phyloP scores from a whole-genome alignment of 345 rosid genomes.

The Acer negundo region DNA sequence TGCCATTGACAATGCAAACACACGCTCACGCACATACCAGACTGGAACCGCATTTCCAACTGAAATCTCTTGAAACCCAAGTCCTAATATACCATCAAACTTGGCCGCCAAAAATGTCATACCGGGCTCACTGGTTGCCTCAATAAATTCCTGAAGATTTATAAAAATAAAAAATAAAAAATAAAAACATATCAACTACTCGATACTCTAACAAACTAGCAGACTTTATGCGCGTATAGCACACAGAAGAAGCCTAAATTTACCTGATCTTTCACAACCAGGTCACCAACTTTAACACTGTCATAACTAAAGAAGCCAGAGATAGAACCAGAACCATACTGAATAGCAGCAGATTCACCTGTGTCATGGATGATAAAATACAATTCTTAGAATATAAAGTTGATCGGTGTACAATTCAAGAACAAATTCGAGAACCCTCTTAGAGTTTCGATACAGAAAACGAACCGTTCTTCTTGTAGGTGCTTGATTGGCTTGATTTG shows the following conservation, averaged over 20 bases:
- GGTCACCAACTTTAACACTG: conserved; percentile 68
- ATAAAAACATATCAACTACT: conserved; percentile 2
- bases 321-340: conserved; percentile 85
- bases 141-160: conserved; percentile 75
- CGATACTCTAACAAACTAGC: conserved; percentile 1
- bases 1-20: background rate
- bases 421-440: background rate
- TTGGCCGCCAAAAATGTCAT: conserved; percentile 77
- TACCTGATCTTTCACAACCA: conserved; percentile 79
- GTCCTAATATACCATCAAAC: conserved; percentile 97
- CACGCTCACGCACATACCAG: conserved; percentile 49
- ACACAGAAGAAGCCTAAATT: background rate
- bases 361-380: conserved; percentile 15
- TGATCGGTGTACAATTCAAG: background rate
- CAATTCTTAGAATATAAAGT: background rate
- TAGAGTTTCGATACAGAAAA: conserved; percentile 19
- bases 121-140: conserved; percentile 93
- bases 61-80: conserved; percentile 89
- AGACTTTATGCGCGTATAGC: background rate
- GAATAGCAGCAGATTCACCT: conserved; percentile 84
- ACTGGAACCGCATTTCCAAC: conserved; percentile 81
- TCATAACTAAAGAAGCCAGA: conserved; percentile 86
- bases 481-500: conserved; percentile 69
- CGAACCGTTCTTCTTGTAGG: conserved; percentile 83
- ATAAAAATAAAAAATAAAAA: too few species aligned